A percentile compares a stretch with the other conserved stretches of the same genome.
phyloP scores from a whole-genome alignment of 1,284 basidiomycete species.

The Calocybe gambosa region DNA sequence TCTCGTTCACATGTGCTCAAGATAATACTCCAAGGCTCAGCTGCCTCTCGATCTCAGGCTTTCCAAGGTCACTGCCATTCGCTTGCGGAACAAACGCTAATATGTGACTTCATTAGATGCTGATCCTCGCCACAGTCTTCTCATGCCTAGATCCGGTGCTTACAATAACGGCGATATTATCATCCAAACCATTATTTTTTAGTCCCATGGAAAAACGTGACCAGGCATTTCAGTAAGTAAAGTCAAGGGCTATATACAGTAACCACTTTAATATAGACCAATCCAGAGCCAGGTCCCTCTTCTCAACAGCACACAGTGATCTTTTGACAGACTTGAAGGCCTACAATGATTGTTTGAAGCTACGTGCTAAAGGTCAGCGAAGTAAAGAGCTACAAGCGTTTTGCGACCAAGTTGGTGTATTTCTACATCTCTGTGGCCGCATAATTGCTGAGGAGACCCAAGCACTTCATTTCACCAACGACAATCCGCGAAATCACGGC shows the following conservation, averaged over 20 bases:
- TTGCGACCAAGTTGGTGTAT: constrained; percentile 63
- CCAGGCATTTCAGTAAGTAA: constrained; percentile 60
- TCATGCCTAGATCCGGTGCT: constrained; percentile 72
- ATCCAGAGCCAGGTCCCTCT: constrained; percentile 61
- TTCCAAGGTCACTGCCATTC: constrained; percentile 58
- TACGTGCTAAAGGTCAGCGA: constrained; percentile 46
- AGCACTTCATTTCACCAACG: constrained; percentile 80
- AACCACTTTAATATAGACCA: constrained; percentile 4
- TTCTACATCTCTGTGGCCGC: too few species aligned
- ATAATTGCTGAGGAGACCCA: constrained; percentile 2
- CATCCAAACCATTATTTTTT: constrained; percentile 82
- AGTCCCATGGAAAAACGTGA: constrained; percentile 81
- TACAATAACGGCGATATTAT: constrained; percentile 80
- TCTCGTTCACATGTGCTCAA: background rate
- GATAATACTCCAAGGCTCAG: constrained; percentile 47
- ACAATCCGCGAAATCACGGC: constrained; percentile 80
- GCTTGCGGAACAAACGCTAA: background rate
- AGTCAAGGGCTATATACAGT: background rate
- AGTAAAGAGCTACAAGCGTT: constrained; percentile 51
- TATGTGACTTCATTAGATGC: constrained; percentile 49
- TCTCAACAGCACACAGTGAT: constrained; percentile 76
- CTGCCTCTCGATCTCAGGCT: constrained; percentile 88
- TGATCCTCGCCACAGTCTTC: constrained; percentile 79
- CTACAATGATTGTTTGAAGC: constrained; percentile 59
- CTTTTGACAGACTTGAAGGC: constrained; percentile 79